These are phyloP conservation scores for Pseudogymnoascus sp. DNA, from an alignment of 2,329 filamentous ascomycete species.

Conservation along the genomic window DNA sequence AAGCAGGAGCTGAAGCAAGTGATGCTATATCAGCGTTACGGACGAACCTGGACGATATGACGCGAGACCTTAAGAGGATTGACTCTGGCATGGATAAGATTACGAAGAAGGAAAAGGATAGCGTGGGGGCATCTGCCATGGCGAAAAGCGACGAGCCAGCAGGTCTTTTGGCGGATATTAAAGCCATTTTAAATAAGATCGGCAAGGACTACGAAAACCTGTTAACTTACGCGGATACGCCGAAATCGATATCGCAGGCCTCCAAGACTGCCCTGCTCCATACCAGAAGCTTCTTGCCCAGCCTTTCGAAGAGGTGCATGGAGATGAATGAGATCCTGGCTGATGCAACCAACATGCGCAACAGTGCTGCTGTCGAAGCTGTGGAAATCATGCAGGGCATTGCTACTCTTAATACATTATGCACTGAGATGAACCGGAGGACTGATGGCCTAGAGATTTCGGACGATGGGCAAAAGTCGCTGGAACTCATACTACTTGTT, in stretches of 20 bases:
- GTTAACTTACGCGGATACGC: conserved; percentile 55
- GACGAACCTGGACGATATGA: conserved; percentile 50
- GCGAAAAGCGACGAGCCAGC: conserved; percentile 53
- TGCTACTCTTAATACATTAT: conserved; percentile 66
- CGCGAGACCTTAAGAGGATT: conserved; percentile 50
- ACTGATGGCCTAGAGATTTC: conserved; percentile 64
- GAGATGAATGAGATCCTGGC: conserved; percentile 55
- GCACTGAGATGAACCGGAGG: conserved; percentile 62
- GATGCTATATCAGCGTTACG: conserved; percentile 51
- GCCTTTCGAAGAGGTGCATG: conserved; percentile 42
- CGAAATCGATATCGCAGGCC: conserved; percentile 54
- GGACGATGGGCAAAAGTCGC: conserved; percentile 67
- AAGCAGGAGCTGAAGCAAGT: conserved; percentile 58
- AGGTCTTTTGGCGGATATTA: conserved; percentile 73
- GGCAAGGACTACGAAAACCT: conserved; percentile 76
- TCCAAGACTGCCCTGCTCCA: conserved; percentile 56
- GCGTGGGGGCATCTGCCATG: conserved; percentile 44
- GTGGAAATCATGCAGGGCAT: conserved; percentile 74
- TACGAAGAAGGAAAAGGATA: conserved; percentile 53
- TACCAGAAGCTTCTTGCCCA: conserved; percentile 53
- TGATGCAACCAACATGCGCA: conserved; percentile 56
- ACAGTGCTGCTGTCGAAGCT: conserved; percentile 55
- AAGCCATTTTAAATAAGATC: conserved; percentile 78
- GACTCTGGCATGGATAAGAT: conserved; percentile 52
- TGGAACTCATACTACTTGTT: conserved; percentile 71